Percentiles rank a stretch among this genome's conserved stretches.
Evolutionary conservation across 768 basidiomycete species (phyloP).

Genomic region (Tulasnella sp.): DNA sequence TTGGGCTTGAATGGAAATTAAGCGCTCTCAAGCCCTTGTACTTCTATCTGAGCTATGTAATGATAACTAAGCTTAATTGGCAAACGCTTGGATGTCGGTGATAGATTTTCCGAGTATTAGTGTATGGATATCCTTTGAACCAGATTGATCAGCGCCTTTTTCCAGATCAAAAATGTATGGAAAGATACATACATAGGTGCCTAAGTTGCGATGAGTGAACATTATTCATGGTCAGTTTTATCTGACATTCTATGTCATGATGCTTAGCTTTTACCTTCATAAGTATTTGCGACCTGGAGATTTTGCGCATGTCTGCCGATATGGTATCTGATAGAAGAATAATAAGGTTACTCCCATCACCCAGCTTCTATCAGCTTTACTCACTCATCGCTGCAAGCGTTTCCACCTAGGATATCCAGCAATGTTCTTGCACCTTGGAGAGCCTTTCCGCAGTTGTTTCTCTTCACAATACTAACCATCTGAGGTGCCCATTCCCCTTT

Average conservation of each 20-base stretch:
- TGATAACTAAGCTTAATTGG: too few relatives aligned
- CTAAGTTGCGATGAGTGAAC: constrained; percentile 29
- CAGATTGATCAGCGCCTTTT: constrained; percentile 17
- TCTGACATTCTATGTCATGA: too few relatives aligned
- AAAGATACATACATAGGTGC: constrained; percentile 53
- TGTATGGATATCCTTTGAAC: constrained; percentile 70
- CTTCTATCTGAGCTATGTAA: too few relatives aligned
- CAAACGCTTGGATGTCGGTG: constrained; percentile 79
- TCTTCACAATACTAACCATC: constrained; percentile 90
- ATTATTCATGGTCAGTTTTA: too few relatives aligned
- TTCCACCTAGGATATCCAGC: constrained; percentile 86
- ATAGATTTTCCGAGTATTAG: constrained; percentile 89
- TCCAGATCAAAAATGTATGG: too few relatives aligned
- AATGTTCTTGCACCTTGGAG: constrained; percentile 66
- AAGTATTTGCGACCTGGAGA: constrained; percentile 90
- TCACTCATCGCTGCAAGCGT: constrained; percentile 91
- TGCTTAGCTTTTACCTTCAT: constrained; percentile 78
- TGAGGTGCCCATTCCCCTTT: constrained; percentile 60
- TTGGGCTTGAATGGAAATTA: too few relatives aligned
- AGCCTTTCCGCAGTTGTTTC: constrained; percentile 93
- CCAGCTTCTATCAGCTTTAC: too few relatives aligned
- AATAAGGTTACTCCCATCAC: too few relatives aligned
- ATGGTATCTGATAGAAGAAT: constrained; percentile 48
- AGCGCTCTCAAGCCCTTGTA: too few relatives aligned
- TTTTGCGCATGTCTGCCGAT: constrained; percentile 92